Evolutionary conservation across 208 protist genomes (phyloP).

Genomic region (Leishmania gerbilli): DNA sequence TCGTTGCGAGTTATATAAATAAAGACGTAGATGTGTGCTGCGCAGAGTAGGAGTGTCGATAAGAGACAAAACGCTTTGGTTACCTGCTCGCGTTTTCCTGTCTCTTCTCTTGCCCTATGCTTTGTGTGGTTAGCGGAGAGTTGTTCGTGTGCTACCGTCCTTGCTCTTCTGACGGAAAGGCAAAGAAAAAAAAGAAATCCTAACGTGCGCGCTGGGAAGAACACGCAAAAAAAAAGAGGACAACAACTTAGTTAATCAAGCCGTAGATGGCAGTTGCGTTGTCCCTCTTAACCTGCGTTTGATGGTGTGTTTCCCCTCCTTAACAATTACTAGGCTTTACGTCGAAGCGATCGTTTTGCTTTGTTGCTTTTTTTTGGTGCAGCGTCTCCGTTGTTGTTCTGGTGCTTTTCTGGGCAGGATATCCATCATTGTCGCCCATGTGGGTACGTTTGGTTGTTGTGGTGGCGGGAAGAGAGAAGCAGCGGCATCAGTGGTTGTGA

Average conservation of each 20-base stretch:
- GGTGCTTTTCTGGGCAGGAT: neutral
- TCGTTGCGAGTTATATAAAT: neutral
- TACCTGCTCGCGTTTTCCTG: neutral
- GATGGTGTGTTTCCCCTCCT: neutral
- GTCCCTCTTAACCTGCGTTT: neutral
- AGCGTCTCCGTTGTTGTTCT: neutral
- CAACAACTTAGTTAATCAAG: slow-evolving; percentile 10
- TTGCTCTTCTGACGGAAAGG: neutral
- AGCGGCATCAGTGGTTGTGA: neutral
- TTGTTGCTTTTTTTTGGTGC: neutral
- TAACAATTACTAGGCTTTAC: neutral
- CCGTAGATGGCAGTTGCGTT: neutral
- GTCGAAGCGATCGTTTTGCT: neutral
- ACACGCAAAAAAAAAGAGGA: neutral
- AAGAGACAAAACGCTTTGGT: neutral
- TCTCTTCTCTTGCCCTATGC: neutral
- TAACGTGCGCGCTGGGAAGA: neutral
- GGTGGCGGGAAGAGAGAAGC: neutral
- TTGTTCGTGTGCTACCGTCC: neutral
- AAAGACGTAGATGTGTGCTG: neutral
- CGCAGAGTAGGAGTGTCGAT: neutral
- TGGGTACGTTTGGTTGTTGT: neutral
- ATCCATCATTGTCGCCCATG: neutral
- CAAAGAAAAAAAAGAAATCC: neutral
- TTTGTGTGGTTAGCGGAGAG: neutral